These are phyloP conservation scores for Colletotrichum simmondsii DNA, from an alignment of 2,329 filamentous ascomycete genomes.

Conservation along the genomic window DNA sequence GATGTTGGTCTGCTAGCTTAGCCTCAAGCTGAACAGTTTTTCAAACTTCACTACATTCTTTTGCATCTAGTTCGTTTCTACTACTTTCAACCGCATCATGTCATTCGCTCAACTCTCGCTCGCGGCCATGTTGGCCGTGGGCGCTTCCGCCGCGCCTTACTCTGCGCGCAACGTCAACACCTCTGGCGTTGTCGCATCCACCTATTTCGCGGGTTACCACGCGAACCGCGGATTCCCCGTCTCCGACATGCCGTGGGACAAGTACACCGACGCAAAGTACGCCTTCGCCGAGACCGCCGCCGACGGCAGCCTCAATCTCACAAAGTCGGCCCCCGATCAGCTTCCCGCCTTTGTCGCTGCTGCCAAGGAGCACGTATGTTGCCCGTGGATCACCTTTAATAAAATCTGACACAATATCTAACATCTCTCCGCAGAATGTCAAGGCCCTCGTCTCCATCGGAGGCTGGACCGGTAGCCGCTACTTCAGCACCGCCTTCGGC, in stretches of 20 bases:
- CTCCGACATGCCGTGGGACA: constrained; percentile 25
- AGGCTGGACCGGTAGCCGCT: constrained; percentile 31
- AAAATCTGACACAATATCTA: neutral
- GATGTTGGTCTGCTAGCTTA: neutral
- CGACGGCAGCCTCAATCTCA: constrained; percentile 18
- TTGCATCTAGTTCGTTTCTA: neutral
- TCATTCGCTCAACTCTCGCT: constrained; percentile 22
- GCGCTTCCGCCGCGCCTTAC: constrained; percentile 18
- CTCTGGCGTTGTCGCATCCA: constrained; percentile 18
- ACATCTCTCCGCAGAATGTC: neutral
- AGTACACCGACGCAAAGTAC: constrained; percentile 32
- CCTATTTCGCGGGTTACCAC: constrained; percentile 31
- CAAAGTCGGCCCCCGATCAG: constrained; percentile 28
- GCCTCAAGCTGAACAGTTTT: neutral
- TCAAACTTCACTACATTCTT: constrained; percentile 19
- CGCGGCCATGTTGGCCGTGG: constrained; percentile 22
- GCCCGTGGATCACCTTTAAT: neutral
- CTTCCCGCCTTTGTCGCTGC: constrained; percentile 19
- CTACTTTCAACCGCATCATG: neutral
- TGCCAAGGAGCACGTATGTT: constrained; percentile 10
- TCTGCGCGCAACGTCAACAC: neutral
- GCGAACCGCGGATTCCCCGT: constrained; percentile 20
- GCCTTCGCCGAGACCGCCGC: constrained; percentile 25
- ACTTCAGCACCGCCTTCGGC: constrained; percentile 19
- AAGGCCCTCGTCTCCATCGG: constrained; percentile 30